These are phyloP conservation scores for Backusella mclennaniae DNA, from an alignment of 192 early-diverging fungal species.

Conservation along the genomic window DNA sequence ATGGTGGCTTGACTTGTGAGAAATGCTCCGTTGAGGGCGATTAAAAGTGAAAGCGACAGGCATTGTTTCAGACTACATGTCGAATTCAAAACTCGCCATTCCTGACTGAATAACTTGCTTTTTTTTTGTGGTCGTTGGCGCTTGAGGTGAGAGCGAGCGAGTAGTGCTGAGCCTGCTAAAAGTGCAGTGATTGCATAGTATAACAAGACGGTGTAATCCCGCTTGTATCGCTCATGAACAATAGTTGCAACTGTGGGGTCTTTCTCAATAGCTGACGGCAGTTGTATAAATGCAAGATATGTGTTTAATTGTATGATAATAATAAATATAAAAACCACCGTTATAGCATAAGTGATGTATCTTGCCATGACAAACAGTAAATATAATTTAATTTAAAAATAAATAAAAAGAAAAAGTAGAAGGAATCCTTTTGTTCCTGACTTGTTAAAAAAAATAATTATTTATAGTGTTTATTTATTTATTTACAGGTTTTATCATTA, in stretches of 20 bases:
- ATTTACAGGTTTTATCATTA: neutral
- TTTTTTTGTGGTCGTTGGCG: neutral
- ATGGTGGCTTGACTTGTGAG: neutral
- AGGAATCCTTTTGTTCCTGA: neutral
- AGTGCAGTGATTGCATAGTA: neutral
- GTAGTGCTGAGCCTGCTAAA: neutral
- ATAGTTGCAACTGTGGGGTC: neutral
- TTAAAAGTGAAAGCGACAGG: neutral
- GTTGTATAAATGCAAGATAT: slow-evolving; percentile 5
- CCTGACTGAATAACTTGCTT: neutral
- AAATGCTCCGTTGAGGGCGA: neutral
- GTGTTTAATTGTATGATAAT: neutral
- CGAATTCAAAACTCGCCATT: neutral
- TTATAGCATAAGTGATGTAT: neutral
- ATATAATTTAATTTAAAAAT: neutral
- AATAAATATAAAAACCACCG: neutral
- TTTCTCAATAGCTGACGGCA: neutral
- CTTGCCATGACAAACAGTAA: neutral
- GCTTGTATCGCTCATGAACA: neutral
- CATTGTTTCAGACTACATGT: neutral
- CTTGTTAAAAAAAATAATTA: neutral
- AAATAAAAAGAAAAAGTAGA: neutral
- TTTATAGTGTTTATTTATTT: neutral
- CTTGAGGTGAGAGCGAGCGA: neutral
- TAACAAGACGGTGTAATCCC: neutral